These are phyloP conservation scores for Huntiella omanensis DNA, from an alignment of 2,329 filamentous ascomycete species.

Conservation along the genomic window DNA sequence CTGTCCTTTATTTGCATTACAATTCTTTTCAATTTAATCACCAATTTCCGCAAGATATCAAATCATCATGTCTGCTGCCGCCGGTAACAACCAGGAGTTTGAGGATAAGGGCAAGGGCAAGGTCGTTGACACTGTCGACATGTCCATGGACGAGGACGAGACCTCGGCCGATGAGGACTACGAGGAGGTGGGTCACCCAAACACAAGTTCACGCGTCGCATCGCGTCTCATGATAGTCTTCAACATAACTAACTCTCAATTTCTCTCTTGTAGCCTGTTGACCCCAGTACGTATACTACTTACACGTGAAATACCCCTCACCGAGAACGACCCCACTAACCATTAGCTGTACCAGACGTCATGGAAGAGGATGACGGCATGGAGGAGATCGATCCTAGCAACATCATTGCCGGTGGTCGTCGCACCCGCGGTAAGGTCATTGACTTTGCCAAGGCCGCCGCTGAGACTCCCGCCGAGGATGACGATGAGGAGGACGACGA, in stretches of 20 bases:
- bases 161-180: conserved; percentile 49
- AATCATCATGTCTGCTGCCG: conserved; percentile 30
- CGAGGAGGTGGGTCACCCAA: conserved; percentile 37
- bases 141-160: conserved; percentile 57
- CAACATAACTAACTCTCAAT: not conserved
- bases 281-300: conserved; percentile 10
- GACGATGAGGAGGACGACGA: conserved; percentile 69
- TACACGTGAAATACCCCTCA: not conserved
- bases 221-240: not conserved
- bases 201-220: not conserved
- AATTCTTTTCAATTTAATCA: not conserved
- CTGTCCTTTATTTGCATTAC: not conserved
- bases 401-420: conserved; percentile 61
- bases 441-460: conserved; percentile 79
- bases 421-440: conserved; percentile 87
- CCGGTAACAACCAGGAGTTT: conserved; percentile 24
- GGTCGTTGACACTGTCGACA: conserved; percentile 38
- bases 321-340: conserved; percentile 14
- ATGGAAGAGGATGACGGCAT: conserved; percentile 59
- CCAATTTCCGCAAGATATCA: not conserved
- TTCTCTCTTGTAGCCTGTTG: conserved; percentile 4
- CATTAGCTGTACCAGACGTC: conserved; percentile 18
- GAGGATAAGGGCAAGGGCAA: conserved; percentile 84
- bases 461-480: conserved; percentile 54
- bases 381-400: conserved; percentile 77